Percentiles rank a stretch among this genome's conserved stretches.
These are phyloP conservation scores for Chytriomyces sp. DNA, from an alignment of 192 early-diverging fungal genomes.

Conservation along the genomic window DNA sequence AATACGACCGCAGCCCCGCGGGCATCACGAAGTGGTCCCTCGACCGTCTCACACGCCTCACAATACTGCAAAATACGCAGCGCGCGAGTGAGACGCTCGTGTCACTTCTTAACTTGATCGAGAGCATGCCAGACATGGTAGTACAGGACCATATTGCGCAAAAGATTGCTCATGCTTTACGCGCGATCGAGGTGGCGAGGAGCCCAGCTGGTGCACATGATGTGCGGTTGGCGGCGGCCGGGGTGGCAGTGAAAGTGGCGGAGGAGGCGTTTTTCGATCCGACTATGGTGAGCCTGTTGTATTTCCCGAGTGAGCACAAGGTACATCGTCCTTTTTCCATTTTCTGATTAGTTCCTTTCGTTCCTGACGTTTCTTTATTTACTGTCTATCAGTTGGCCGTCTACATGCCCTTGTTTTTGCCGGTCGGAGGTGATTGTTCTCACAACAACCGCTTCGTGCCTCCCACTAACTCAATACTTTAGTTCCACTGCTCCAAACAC, in stretches of 20 bases:
- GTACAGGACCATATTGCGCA: constrained; percentile 83
- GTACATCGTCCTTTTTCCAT: no score
- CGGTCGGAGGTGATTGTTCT: constrained; percentile 52
- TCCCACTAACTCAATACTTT: neutral
- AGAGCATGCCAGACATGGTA: constrained; percentile 87
- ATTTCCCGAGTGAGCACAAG: constrained; percentile 99
- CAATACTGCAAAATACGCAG: constrained; percentile 71
- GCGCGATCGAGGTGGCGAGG: no score
- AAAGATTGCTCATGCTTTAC: constrained; percentile 49
- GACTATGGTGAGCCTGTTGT: constrained; percentile 95
- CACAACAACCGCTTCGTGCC: neutral
- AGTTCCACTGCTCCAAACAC: constrained; percentile 19
- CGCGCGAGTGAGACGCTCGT: constrained; percentile 76
- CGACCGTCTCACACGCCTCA: constrained; percentile 71
- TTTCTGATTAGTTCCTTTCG: no score
- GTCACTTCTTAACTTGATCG: constrained; percentile 77
- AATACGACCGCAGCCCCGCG: constrained; percentile 45
- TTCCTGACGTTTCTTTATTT: no score
- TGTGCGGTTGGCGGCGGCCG: constrained; percentile 36
- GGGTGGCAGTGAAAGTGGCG: constrained; percentile 64
- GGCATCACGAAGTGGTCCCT: constrained; percentile 85
- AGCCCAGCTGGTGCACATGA: constrained; percentile 47
- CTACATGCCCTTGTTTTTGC: constrained; percentile 94
- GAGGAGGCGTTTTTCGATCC: constrained; percentile 97
- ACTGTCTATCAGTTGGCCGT: constrained; percentile 79